These are phyloP conservation scores for Suillus luteus DNA, from an alignment of 768 basidiomycete species.

Conservation along the genomic window DNA sequence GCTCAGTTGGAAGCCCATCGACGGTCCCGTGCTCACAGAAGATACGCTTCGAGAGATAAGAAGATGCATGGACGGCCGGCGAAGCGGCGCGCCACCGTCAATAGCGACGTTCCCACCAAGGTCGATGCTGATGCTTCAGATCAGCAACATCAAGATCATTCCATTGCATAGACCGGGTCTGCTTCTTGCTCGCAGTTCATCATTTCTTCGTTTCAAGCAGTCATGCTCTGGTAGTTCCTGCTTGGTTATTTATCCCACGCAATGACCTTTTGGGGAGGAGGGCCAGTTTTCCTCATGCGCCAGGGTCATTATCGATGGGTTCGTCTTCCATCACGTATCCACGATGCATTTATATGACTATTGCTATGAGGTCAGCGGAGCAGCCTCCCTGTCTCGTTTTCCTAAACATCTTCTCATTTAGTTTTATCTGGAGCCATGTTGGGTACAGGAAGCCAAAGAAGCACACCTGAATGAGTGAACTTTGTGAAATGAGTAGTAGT, in stretches of 20 bases:
- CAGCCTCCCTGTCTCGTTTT: not conserved
- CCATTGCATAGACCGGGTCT: not conserved
- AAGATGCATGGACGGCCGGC: not conserved
- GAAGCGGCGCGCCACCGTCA: not conserved
- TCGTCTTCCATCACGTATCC: not conserved
- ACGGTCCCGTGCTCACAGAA: constrained; percentile 55
- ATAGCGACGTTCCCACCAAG: not conserved
- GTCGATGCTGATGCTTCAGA: not conserved
- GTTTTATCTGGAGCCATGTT: not conserved
- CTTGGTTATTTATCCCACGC: not conserved
- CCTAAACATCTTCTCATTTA: not conserved
- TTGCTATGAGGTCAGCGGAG: not conserved
- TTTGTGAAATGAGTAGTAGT: constrained; percentile 19
- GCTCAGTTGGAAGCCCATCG: constrained; percentile 57
- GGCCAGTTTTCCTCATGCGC: not conserved
- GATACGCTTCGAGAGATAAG: constrained; percentile 38
- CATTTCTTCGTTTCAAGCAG: not conserved
- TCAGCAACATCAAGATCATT: not conserved
- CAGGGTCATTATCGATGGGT: not conserved
- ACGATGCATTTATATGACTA: not conserved
- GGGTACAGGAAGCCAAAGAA: constrained; percentile 1
- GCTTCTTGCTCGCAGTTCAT: not conserved
- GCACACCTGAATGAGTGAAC: constrained; percentile 8
- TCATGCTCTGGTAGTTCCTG: not conserved
- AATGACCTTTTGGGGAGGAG: not conserved